Base-by-base conservation (phyloP, 2,329 filamentous ascomycete species). In the Colletotrichum sp. region DNA sequence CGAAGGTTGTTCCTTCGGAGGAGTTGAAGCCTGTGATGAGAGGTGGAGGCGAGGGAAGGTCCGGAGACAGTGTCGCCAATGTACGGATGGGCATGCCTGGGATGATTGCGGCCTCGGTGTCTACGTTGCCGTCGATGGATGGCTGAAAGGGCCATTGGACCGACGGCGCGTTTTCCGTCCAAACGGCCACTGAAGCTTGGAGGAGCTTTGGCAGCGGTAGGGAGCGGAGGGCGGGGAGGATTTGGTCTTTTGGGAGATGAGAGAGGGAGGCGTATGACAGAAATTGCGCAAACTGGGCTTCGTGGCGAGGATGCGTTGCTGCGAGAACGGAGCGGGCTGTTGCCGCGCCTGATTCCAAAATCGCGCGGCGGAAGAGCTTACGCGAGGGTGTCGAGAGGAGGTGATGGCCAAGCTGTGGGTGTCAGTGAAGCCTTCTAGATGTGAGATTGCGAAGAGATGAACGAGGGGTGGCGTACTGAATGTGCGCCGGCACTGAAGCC, bases 1-100 rank as follows among this genome's bases (percentile, higher is more conserved):
- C 89, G 80, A 95, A 95, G 48, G 87, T 82, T 1, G 91, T 88
- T 18, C 93, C 94, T 82, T 95, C 94, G 79, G 95, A 92, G 52
- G 91, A 90, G 82, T 92, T 93, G 85, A 92, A 95, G 9, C 93
- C 93, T 0, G 93, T 94, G 65, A 95, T 84, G 65, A 95, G 75
- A 70, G 70, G 62, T 70, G 92, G 91, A 9, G 93, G 86, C 77
- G 87, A 87, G 78, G 92, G 87, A 81, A 88, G 90, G 18, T 85
- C 82, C 1, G 88, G 85, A 1, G 87, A 48, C 38, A 10, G 38
- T 48, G 18, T 84, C 30, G 85, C 81, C 91, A 91, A 93, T n/a
- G 88, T 87, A n/a, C 87, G 84, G 15, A 93, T 86, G 5, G 93
- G 93, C 13, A 89, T 83, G 30, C 88, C 85, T 4, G 88, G 86